Base-by-base conservation (phyloP, 169 alveolate species). In the Cryptosporidium ryanae region DNA sequence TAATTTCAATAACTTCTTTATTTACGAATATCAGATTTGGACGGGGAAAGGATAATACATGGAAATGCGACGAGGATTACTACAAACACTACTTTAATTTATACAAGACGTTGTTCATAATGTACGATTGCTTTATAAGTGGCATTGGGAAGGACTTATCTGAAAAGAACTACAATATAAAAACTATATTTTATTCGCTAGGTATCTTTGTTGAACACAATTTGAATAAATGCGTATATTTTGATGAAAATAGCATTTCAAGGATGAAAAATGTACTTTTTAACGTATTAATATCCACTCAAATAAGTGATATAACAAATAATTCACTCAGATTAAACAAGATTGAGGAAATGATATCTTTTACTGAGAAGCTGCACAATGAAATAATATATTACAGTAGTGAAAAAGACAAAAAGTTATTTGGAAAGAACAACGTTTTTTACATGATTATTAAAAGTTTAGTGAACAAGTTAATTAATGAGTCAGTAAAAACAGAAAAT, bases 221-320 rank as follows among this genome's bases (percentile, higher is more conserved):
- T 18, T 32, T 68, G 18, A 27, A 54, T n/a, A 29, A 68, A n/a
- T 27, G 43, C 55, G 13, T 29, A 0, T 66, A 48, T 66, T 66
- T 66, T 18, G 83, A 68, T 25, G 5, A 49, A 13, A 17, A 21
- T 2, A 68, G 83, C 25, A 68, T 27, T 18, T 29, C 43, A 54
- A 68, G 66, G 27, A 54, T 68, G 18, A 68, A 68, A 31, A 29
- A 25, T 31, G 17, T 68, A 18, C 38, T 68, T n/a, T 68, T 68
- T 27, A 68, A 52, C 7, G 31, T 54, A 43, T 29, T 68, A 17
- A 23, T 68, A 15, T 21, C 25, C 6, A 34, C 27, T 29, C 83
- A 68, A 68, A 49, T 68, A 29, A 49, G 52, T 21, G 66, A 54
- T 13, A 54, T 68, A 29, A 49, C 23, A 12, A 32, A 68, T 25